Evolutionary conservation across 495 filamentous ascomycete genomes (phyloP).

Genomic region (Trichoderma erinaceum): DNA sequence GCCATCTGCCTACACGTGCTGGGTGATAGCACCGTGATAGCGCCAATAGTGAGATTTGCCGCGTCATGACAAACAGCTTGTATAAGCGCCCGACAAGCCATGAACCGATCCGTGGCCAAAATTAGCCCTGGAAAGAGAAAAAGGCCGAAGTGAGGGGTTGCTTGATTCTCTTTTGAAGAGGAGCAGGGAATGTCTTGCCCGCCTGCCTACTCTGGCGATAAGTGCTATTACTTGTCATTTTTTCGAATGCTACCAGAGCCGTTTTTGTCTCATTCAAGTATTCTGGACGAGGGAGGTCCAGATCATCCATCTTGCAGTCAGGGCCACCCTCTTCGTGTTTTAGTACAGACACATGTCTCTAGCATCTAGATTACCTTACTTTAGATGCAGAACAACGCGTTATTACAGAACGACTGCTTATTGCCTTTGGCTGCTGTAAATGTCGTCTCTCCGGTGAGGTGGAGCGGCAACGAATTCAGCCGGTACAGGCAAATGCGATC

Average conservation of each 20-base stretch:
- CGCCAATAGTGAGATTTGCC: slow-evolving; percentile 2
- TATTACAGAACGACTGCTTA: no score
- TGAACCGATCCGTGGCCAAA: neutral
- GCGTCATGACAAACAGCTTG: slow-evolving; percentile 8
- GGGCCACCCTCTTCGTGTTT: no score
- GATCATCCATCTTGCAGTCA: no score
- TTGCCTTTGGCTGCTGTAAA: neutral
- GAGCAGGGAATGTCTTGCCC: neutral
- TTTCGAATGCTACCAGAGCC: neutral
- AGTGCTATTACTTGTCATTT: neutral
- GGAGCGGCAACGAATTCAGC: neutral
- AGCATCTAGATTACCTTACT: no score
- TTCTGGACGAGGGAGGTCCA: neutral
- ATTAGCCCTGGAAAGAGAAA: neutral
- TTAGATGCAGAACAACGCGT: neutral
- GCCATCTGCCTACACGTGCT: neutral
- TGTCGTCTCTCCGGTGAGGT: neutral
- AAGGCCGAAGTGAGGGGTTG: neutral
- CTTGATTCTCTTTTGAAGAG: neutral
- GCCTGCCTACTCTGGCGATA: neutral
- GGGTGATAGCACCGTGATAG: slow-evolving; percentile 2
- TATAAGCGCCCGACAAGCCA: neutral
- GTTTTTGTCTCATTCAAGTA: neutral
- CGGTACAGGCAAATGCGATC: neutral
- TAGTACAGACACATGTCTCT: no score